A percentile compares a stretch with the other conserved stretches of the same genome.
phyloP scores from a whole-genome alignment of 2,329 filamentous ascomycete species.

The Reticulascus tulasneorum region DNA sequence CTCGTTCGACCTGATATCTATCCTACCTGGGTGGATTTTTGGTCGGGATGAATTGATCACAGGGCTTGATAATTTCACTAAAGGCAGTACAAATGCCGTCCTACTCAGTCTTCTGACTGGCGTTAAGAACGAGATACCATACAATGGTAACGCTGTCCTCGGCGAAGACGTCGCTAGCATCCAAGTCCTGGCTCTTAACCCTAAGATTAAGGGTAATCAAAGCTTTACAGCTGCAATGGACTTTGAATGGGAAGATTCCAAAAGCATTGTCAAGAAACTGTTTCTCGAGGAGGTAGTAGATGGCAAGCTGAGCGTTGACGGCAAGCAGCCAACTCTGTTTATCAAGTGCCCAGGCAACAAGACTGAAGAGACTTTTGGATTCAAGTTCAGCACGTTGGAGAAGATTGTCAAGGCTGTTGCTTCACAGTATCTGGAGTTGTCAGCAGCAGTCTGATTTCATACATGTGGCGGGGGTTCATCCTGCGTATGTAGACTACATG shows the following conservation, averaged over 20 bases:
- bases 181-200: constrained; percentile 30
- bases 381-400: no score
- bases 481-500: no score
- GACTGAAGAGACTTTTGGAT: no score
- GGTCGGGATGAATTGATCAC: constrained; percentile 30
- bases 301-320: background rate
- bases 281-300: constrained; percentile 3
- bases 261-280: background rate
- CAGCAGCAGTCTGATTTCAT: no score
- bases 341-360: no score
- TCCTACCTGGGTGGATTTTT: constrained; percentile 30
- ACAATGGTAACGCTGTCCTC: constrained; percentile 26
- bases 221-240: constrained; percentile 1
- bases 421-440: no score
- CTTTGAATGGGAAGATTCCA: constrained; percentile 2
- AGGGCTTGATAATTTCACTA: constrained; percentile 17
- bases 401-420: no score
- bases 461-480: no score
- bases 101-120: constrained; percentile 29
- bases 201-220: constrained; percentile 22
- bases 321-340: constrained; percentile 2
- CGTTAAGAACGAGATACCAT: constrained; percentile 11
- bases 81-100: constrained; percentile 26
- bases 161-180: constrained; percentile 31
- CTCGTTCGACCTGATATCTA: constrained; percentile 28